Conservation (phyloP, 305 asterid genomes). For the Striga hermonthica region DNA sequence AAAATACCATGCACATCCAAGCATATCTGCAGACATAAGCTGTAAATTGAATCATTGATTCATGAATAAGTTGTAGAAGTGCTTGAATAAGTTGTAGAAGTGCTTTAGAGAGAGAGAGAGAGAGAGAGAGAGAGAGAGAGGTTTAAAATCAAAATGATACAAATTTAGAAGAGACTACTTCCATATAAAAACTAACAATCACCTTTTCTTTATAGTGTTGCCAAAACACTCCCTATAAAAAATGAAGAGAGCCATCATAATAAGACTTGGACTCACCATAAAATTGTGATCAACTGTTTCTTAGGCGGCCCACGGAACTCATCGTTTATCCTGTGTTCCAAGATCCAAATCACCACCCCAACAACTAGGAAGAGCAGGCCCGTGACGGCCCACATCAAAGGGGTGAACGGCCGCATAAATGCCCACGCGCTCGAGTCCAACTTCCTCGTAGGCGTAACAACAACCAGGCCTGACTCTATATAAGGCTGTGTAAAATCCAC, state of each 20-base stretch:
- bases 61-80: no score
- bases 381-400: constrained; percentile 45
- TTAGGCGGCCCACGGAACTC: constrained; percentile 67
- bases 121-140: no score
- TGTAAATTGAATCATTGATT: no score
- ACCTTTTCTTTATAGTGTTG: no score
- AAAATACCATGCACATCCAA: no score
- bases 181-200: background rate
- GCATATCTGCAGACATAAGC: no score
- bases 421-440: constrained; percentile 46
- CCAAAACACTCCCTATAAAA: no score
- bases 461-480: constrained; percentile 65
- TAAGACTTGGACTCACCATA: constrained; percentile 40
- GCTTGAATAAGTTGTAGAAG: no score
- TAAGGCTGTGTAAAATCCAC: constrained; percentile 71
- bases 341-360: constrained; percentile 51
- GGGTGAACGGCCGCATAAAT: constrained; percentile 49
- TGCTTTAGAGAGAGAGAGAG: no score
- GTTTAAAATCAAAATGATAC: constrained; percentile 26
- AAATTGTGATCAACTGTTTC: constrained; percentile 46
- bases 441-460: constrained; percentile 46
- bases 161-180: background rate
- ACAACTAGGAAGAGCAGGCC: constrained; percentile 40
- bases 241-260: no score
- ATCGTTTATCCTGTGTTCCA: constrained; percentile 55